A percentile compares a stretch with the other conserved stretches of the same genome.
Evolutionary conservation across 1,284 basidiomycete species (phyloP).

Genomic region (Ustilago cynodontis): DNA sequence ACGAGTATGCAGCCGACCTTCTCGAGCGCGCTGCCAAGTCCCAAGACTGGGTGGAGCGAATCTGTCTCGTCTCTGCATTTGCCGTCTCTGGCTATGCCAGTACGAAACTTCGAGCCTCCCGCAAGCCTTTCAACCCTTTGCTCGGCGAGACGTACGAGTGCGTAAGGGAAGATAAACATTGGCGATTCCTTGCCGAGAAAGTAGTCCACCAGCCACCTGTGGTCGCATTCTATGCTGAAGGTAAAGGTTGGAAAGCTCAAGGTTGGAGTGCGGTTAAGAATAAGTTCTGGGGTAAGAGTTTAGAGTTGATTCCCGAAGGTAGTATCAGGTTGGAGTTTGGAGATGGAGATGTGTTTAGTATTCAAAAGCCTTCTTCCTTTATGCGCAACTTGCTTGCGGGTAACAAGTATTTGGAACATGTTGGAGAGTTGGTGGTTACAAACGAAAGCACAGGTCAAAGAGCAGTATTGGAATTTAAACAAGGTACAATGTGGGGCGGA

Average conservation of each 20-base stretch:
- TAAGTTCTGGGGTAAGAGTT: conserved; percentile 69
- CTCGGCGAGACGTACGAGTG: conserved; percentile 69
- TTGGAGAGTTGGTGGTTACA: conserved; percentile 66
- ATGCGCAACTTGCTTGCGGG: conserved; percentile 69
- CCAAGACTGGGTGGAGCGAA: conserved; percentile 62
- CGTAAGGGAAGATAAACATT: conserved; percentile 64
- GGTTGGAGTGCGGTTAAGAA: conserved; percentile 67
- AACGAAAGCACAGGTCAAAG: conserved; percentile 60
- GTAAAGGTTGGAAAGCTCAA: conserved; percentile 64
- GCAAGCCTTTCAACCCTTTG: conserved; percentile 69
- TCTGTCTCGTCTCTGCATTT: conserved; percentile 65
- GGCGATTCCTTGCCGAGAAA: conserved; percentile 67
- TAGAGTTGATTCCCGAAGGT: conserved; percentile 69
- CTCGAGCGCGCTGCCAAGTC: conserved; percentile 63
- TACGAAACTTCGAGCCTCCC: conserved; percentile 65
- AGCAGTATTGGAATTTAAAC: conserved; percentile 66
- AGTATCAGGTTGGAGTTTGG: conserved; percentile 58
- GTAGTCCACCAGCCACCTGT: conserved; percentile 69
- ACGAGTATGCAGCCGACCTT: conserved; percentile 67
- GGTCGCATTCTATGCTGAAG: conserved; percentile 64
- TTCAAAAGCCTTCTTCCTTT: conserved; percentile 65
- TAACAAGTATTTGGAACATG: conserved; percentile 70
- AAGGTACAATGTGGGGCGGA: conserved; percentile 66
- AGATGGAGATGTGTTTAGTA: conserved; percentile 62
- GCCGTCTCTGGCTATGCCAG: conserved; percentile 65